Evolutionary conservation across 306 rosid species (phyloP), one percentile per base, ranked within the genome.

Genomic region (Phaseolus lunatus): DNA sequence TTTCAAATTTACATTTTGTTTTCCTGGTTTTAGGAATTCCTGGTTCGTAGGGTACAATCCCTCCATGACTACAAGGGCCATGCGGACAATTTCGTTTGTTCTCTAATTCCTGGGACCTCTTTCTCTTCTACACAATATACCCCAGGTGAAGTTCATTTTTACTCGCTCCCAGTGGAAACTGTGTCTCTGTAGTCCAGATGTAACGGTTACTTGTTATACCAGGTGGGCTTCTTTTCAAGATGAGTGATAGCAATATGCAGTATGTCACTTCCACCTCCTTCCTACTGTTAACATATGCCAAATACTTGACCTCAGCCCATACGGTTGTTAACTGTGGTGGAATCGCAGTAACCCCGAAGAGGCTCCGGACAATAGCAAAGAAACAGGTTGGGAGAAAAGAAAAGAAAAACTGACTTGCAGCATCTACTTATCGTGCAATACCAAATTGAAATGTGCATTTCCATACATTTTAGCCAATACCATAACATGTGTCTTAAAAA

Each of bases 141-240:
- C 53, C 97, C 98, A 37, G 98, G 99, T 95, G 62, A 72, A 65
- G 71, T 63, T 52, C 24, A 50, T 63, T 26, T 50, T 53, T 69
- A 19, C 35, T 33, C 76, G 26, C 44, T 63, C 18, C 19, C 19
- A 33, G 37, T 23, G 2, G 71, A 11, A 52, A 57, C 37, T 41
- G 61, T 86, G 35, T 57, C 22, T 10, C 0, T 27, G 89, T 71
- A 87, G 90, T 87, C 86, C 86, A 68, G 15, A 18, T 58, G 24
- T 79, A 92, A 90, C 96, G 85, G 90, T 78, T 86, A 82, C 47
- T 61, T 61, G 79, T 76, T 72, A 39, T 29, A 33, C 39, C 33
- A 96, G 99, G 99, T 64, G 99, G 99, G 26, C 92, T 96, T 54
- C 81, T 96, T 79, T 96, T 96, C 83, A 96, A 91, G 85, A 92